Evolutionary conservation across 768 basidiomycete species (phyloP), one percentile per base, ranked within the genome.

Genomic region (Mycena polygramma): DNA sequence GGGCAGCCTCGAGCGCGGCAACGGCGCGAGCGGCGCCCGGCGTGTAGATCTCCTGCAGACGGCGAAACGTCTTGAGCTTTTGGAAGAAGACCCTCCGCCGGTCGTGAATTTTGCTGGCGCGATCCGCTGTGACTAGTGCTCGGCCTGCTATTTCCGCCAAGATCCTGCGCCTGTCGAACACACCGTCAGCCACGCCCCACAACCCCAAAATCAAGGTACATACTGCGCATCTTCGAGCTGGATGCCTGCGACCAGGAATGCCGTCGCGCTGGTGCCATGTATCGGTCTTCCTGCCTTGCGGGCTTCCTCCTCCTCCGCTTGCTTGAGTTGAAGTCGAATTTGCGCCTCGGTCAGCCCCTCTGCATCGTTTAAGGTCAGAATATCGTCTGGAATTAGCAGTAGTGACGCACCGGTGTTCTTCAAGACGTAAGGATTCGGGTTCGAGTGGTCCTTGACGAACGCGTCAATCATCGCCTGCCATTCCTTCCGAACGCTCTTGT

Each of bases 291-390:
- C 9, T 2, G 53, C 60, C 39, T n/a, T 22, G n/a, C 11, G 24
- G 4, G 20, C 46, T 13, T 52, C 63, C 41, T 58, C 30, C 13
- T 46, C 19, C n/a, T 73, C 59, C 10, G 62, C 64, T 3, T 20
- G 4, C 43, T 66, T 52, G 5, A 73, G 39, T 39, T 13, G 7
- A 13, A 39, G 39, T 13, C 7, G 7, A 13, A 39, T 7, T 39
- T 39, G 7, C 13, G 7, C 7, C 39, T 39, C 7, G 13, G 7
- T 7, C 39, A 7, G 7, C 39, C 39, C 88, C n/a, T n/a, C n/a
- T n/a, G n/a, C n/a, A n/a, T n/a, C n/a, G n/a, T n/a, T n/a, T n/a
- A n/a, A n/a, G 13, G n/a, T n/a, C 39, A 39, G 13, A 7, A n/a
- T n/a, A n/a, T n/a, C n/a, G n/a, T n/a, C n/a, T n/a, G n/a, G 13